Evolutionary conservation across 352 stramenopile genomes (phyloP).

Genomic region (Hyaloperonospora arabidopsidis): DNA sequence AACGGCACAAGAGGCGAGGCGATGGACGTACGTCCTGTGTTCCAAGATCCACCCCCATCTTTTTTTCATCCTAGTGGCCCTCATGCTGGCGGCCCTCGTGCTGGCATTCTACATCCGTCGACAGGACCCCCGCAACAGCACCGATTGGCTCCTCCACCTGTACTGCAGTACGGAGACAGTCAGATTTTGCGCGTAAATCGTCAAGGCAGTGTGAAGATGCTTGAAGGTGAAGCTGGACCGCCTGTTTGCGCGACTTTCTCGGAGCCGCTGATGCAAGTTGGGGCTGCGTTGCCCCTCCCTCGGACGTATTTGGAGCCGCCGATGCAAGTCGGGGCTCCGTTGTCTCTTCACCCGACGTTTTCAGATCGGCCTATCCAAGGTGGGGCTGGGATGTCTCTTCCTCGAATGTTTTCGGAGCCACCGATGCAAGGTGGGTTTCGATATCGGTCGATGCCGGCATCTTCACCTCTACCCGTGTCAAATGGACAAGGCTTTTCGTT

Average conservation of each 20-base stretch:
- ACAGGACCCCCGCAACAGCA: constrained; percentile 10
- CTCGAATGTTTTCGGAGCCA: constrained; percentile 11
- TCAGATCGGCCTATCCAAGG: constrained; percentile 9
- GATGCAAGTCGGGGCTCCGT: too few relatives aligned
- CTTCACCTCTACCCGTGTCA: constrained; percentile 6
- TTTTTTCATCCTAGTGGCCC: constrained; percentile 10
- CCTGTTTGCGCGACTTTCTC: constrained; percentile 10
- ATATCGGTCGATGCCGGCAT: constrained; percentile 30
- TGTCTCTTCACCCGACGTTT: too few relatives aligned
- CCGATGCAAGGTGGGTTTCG: constrained; percentile 32
- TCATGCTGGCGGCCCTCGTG: constrained; percentile 1
- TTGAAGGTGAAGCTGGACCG: constrained; percentile 17
- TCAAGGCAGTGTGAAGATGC: constrained; percentile 52
- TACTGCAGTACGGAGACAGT: constrained; percentile 35
- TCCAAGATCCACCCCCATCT: constrained; percentile 14
- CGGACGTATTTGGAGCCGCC: too few relatives aligned
- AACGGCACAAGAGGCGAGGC: constrained; percentile 12
- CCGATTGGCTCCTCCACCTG: constrained; percentile 2
- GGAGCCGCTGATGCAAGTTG: not conserved
- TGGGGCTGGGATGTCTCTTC: constrained; percentile 5
- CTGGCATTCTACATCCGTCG: constrained; percentile 7
- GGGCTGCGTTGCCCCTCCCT: too few relatives aligned
- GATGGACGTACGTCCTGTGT: constrained; percentile 17
- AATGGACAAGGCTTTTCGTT: constrained; percentile 7
- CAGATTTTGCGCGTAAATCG: constrained; percentile 69